A percentile compares a stretch with the other conserved stretches of the same genome.
Conservation (phyloP, 2,329 filamentous ascomycete genomes). For the Diatrype stigma region DNA sequence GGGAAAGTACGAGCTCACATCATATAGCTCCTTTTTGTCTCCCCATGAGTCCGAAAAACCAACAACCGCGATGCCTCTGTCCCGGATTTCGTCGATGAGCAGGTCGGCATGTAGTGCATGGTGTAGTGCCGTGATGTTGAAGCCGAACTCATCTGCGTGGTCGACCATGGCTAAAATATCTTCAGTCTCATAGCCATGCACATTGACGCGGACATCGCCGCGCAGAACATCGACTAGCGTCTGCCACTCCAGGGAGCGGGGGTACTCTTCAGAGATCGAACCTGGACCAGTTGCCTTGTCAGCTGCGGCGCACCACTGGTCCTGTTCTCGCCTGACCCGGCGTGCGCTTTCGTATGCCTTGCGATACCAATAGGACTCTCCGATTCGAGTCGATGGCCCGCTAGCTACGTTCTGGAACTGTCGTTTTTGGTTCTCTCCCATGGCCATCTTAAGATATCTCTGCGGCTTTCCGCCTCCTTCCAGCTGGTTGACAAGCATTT, state of each 20-base stretch:
- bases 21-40: slow-evolving; percentile 15
- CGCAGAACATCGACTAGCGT: slow-evolving; percentile 15
- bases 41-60: slow-evolving; percentile 16
- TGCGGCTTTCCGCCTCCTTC: slow-evolving; percentile 11
- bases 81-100: slow-evolving; percentile 10
- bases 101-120: slow-evolving; percentile 13
- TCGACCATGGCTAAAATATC: slow-evolving; percentile 14
- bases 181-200: slow-evolving; percentile 15
- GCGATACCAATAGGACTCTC: slow-evolving; percentile 15
- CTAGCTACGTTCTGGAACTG: slow-evolving; percentile 8
- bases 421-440: slow-evolving; percentile 16
- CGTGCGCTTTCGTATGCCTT: slow-evolving; percentile 16
- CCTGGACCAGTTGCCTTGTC: slow-evolving; percentile 3
- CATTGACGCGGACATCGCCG: slow-evolving; percentile 12
- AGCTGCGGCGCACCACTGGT: slow-evolving; percentile 10
- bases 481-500: slow-evolving; percentile 11
- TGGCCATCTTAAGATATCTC: slow-evolving; percentile 17
- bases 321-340: slow-evolving; percentile 9
- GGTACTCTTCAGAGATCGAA: slow-evolving; percentile 8
- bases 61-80: slow-evolving; percentile 8
- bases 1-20: slow-evolving; percentile 9
- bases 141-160: slow-evolving; percentile 14
- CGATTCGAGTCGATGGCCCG: slow-evolving; percentile 11
- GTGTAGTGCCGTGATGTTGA: slow-evolving; percentile 14
- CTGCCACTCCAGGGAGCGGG: slow-evolving; percentile 14